Base-by-base conservation (phyloP, 1,139 yeast species). In the Taphrina confusa region DNA sequence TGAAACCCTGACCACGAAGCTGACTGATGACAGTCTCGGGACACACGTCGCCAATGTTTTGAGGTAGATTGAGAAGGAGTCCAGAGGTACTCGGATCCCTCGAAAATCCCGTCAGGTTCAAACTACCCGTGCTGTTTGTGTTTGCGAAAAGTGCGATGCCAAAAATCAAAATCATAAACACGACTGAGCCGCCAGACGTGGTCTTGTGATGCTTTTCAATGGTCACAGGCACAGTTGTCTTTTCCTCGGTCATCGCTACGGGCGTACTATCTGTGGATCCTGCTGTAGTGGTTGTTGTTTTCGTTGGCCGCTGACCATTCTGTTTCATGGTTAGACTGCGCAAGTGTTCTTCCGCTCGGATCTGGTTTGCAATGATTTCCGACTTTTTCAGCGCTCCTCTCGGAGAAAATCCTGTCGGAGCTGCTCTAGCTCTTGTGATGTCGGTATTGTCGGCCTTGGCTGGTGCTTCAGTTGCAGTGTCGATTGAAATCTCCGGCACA, bases 331-430 rank as follows among this genome's bases (percentile, higher is more conserved):
- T 46, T 12, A 54, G 42, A 22, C 34, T 45, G 5, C 58, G 45
- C 6, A 54, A 45, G 25, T 54, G 49, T 28, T 54, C 58, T 12
- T 44, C 58, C 1, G 58, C 58, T 12, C 51, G 51, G 12, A 54
- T 22, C 12, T 45, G 58, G 22, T 54, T 42, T 9, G 58, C 58
- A 8, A 54, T 31, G 25, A 56, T 56, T 20, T 56, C 54, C 1
- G 54, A 27, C 42, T 46, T 47, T 33, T 56, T 56, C 39, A 56
- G 25, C 4, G 60, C 54, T 6, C 60, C 60, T 9, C 60, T 36
- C 9, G 60, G 60, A 4, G 60, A 56, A 44, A 56, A 56, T 14
- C 60, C 60, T 4, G 60, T 56, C 6, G 60, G 60, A 6, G 54
- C 54, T 3, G 60, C 51, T 23, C 49, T 28, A 18, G 36, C 33